A percentile compares a stretch with the other conserved stretches of the same genome.
Evolutionary conservation across 768 basidiomycete species (phyloP).

Genomic region (Auriscalpium microsporum): DNA sequence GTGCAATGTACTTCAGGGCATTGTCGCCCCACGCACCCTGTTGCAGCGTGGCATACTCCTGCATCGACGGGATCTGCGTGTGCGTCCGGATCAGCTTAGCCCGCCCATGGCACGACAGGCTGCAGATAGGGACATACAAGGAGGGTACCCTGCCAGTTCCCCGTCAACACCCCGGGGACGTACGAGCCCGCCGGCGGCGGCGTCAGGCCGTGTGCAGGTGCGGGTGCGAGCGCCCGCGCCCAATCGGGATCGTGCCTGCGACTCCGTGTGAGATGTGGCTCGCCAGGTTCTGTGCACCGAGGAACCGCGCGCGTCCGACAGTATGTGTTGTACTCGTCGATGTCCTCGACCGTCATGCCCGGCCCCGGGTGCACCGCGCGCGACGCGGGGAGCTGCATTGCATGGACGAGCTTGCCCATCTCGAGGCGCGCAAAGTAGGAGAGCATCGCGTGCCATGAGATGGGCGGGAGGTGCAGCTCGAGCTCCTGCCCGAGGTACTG

Average conservation of each 20-base stretch:
- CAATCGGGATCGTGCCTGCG: background rate
- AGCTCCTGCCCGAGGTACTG: slow-evolving; percentile 2
- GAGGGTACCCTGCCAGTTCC: background rate
- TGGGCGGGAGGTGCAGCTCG: slow-evolving; percentile 5
- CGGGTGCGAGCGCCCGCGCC: background rate
- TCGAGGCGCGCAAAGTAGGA: slow-evolving; percentile 11
- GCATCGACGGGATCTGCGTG: background rate
- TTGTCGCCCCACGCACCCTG: background rate
- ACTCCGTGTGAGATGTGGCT: background rate
- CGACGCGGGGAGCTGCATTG: background rate
- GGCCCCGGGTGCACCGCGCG: background rate
- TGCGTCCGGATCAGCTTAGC: background rate
- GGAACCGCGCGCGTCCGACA: slow-evolving; percentile 3
- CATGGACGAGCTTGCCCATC: background rate
- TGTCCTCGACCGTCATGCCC: slow-evolving; percentile 1
- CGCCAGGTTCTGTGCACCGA: background rate
- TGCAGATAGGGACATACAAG: slow-evolving; percentile 3
- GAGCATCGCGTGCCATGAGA: slow-evolving; percentile 7
- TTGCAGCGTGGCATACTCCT: background rate
- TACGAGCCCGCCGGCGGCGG: slow-evolving; percentile 4
- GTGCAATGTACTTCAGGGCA: background rate
- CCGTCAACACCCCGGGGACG: slow-evolving; percentile 1
- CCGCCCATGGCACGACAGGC: background rate
- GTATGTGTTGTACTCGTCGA: slow-evolving; percentile 5
- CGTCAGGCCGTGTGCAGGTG: background rate